Evolutionary conservation across 805 yeast species (phyloP).

Genomic region (Lipomyces anomalus): DNA sequence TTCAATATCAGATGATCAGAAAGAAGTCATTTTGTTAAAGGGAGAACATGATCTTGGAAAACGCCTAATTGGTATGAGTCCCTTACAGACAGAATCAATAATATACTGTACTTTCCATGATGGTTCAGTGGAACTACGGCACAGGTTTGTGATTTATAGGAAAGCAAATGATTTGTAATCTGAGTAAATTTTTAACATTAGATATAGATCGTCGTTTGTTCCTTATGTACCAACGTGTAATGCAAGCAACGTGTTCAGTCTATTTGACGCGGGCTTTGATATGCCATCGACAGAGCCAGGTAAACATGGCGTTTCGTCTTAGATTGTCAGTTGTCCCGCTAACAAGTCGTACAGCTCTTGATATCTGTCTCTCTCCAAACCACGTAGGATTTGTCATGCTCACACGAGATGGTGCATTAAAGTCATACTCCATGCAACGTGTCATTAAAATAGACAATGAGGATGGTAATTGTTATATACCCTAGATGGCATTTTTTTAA

Average conservation of each 20-base stretch:
- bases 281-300: constrained; percentile 20
- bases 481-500: constrained; percentile 2
- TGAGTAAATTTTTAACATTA: no score
- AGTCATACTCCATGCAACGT: constrained; percentile 20
- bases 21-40: constrained; percentile 10
- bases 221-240: constrained; percentile 4
- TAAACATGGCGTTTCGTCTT: neutral
- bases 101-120: constrained; percentile 13
- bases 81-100: constrained; percentile 10
- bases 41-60: constrained; percentile 4
- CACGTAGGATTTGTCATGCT: constrained; percentile 28
- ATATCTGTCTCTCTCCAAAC: constrained; percentile 34
- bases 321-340: neutral
- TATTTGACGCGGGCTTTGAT: constrained; percentile 25
- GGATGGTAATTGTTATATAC: constrained; percentile 5
- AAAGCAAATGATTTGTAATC: no score
- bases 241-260: constrained; percentile 20
- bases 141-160: neutral
- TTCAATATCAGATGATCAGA: constrained; percentile 12
- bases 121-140: constrained; percentile 18
- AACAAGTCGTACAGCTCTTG: constrained; percentile 6
- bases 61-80: constrained; percentile 4
- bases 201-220: constrained; percentile 14
- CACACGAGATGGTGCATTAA: constrained; percentile 14
- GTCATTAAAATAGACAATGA: constrained; percentile 1